Base-by-base conservation (phyloP, 805 yeast genomes). In the Pichia pseudocactophila region DNA sequence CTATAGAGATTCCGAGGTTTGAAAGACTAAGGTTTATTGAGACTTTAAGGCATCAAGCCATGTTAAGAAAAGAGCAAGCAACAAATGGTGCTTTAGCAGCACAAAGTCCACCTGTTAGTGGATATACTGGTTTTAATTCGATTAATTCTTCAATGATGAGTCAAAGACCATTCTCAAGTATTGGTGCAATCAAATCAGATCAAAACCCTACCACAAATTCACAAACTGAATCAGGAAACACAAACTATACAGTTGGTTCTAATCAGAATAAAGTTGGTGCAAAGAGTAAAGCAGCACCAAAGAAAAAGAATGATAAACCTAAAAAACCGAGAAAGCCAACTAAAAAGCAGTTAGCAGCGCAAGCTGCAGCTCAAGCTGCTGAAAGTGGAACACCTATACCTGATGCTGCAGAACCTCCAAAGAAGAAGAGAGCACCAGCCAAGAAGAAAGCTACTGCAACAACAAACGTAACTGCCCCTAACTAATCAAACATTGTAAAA, bases 21-120 rank as follows among this genome's bases (percentile, higher is more conserved):
- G 76, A 85, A 71, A 75, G 97, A 50, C 66, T 90, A 40, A 72
- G 95, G 49, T 87, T 89, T 54, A 82, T 90, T 45, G 97, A 90
- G 59, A 92, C 83, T 62, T 78, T 84, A 64, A 70, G 95, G 42
- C 32, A 27, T 13, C 47, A 45, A 28, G 25, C 25, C 42, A 36
- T 9, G 28, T 36, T 18, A n/a, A 28, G 2, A 48, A 48, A 18
- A 40, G 42, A 15, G 47, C 45, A 16, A 40, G 40, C 30, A 39
- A 30, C 20, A 25, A 32, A 9, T 42, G 38, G 28, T 3, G 9
- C 37, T 9, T 38, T 42, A 16, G 33, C 25, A 38, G 28, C 25
- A 18, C 45, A 38, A 32, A 45, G 34, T 18, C 35, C 39, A 18
- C 39, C 41, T 26, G 34, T 34, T 13, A 18, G 35, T 30, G 39